Evolutionary conservation across 176 grass and related monocot species (phyloP).

Genomic region (Aechmea fasciata): DNA sequence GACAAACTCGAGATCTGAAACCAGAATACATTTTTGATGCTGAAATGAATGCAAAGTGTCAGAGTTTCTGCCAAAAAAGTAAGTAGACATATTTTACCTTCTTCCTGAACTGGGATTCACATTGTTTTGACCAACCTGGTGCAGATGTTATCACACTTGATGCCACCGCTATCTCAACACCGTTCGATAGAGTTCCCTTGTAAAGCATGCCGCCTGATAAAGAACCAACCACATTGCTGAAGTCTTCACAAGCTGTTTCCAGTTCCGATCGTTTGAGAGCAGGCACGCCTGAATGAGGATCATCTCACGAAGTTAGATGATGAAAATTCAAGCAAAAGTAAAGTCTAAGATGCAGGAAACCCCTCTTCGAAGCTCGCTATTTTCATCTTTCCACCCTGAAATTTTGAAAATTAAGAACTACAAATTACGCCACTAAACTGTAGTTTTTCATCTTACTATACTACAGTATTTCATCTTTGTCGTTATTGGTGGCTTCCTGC

Average conservation of each 20-base stretch:
- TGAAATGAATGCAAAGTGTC: background rate
- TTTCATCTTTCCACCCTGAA: no score
- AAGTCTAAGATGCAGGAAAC: no score
- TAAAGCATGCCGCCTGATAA: conserved; percentile 51
- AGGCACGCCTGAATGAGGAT: conserved; percentile 51
- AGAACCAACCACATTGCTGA: conserved; percentile 78
- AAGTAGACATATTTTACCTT: conserved; percentile 43
- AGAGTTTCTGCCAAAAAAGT: background rate
- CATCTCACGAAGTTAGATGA: conserved; percentile 6
- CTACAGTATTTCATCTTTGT: no score
- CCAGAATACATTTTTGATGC: background rate
- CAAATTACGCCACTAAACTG: no score
- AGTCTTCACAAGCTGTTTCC: conserved; percentile 78
- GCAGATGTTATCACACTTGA: conserved; percentile 36
- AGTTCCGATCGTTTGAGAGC: conserved; percentile 58
- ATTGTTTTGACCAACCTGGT: conserved; percentile 73
- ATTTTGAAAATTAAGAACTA: no score
- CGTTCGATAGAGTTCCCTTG: conserved; percentile 90
- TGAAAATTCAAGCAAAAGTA: background rate
- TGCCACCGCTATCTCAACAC: conserved; percentile 67
- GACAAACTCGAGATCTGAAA: conserved; percentile 67
- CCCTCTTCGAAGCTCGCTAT: no score
- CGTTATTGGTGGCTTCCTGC: no score
- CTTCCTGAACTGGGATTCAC: conserved; percentile 59
- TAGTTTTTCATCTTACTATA: no score